Evolutionary conservation across 106 monocot genomes (phyloP).

Genomic region (Phalaenopsis equestris): DNA sequence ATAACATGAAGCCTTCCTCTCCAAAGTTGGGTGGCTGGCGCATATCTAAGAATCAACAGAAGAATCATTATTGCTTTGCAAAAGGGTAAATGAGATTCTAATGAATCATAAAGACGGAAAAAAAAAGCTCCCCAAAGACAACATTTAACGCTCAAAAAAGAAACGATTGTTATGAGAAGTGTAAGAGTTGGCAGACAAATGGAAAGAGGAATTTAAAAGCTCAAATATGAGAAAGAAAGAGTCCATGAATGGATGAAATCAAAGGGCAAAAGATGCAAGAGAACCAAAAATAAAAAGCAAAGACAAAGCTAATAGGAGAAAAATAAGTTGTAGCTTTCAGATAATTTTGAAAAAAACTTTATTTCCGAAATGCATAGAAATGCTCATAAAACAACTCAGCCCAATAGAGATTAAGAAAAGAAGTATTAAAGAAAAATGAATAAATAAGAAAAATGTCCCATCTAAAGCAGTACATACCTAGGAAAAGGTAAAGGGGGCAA

Average conservation of each 20-base stretch:
- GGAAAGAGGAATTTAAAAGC: background rate
- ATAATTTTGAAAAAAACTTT: background rate
- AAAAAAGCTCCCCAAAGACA: background rate
- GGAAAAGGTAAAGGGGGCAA: slow-evolving; percentile 76
- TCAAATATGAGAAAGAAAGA: background rate
- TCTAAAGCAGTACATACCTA: slow-evolving; percentile 30
- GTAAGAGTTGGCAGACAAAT: background rate
- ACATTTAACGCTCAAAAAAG: background rate
- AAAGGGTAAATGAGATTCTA: background rate
- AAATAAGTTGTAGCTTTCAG: background rate
- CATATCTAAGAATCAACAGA: slow-evolving; percentile 48
- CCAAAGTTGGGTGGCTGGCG: slow-evolving; percentile 95
- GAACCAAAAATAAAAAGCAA: background rate
- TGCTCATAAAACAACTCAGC: background rate
- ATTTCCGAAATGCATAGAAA: background rate
- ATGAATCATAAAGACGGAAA: background rate
- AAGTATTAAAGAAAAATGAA: background rate
- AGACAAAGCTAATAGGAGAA: background rate
- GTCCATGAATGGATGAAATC: background rate
- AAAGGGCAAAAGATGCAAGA: background rate
- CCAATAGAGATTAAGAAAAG: background rate
- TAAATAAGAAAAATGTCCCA: background rate
- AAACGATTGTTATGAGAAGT: background rate
- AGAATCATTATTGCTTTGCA: background rate
- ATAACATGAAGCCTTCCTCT: slow-evolving; percentile 94